A percentile compares a stretch with the other conserved stretches of the same genome.
These are phyloP conservation scores for Darksidea phi DNA, from an alignment of 495 filamentous ascomycete genomes.

Conservation along the genomic window DNA sequence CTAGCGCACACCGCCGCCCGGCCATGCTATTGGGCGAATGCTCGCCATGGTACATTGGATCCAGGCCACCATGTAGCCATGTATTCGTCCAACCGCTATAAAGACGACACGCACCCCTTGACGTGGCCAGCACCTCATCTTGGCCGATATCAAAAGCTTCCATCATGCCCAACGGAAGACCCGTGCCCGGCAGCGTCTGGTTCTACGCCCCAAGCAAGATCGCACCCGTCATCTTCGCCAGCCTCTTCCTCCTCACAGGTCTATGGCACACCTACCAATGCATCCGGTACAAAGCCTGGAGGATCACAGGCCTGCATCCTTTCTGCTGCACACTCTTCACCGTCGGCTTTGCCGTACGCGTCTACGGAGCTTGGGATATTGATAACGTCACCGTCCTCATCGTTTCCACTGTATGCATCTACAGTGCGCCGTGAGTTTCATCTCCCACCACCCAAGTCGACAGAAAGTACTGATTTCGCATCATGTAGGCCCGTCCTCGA, in stretches of 20 bases:
- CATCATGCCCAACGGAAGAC: slow-evolving; percentile 8
- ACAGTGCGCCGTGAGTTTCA: background rate
- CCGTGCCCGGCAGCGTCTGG: slow-evolving; percentile 4
- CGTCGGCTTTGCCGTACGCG: slow-evolving; percentile 3
- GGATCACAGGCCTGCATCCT: background rate
- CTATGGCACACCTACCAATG: slow-evolving; percentile 8
- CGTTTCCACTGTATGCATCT: background rate
- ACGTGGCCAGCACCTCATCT: no score
- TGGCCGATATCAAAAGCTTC: background rate
- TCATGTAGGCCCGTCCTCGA: slow-evolving; percentile 7
- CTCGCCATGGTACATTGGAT: no score
- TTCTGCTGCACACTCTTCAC: slow-evolving; percentile 8
- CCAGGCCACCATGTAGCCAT: no score
- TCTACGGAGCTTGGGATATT: slow-evolving; percentile 7
- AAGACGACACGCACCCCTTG: no score
- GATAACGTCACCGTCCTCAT: slow-evolving; percentile 5
- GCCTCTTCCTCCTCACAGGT: background rate
- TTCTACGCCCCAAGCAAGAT: slow-evolving; percentile 9
- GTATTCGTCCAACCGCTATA: no score
- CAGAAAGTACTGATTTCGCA: background rate
- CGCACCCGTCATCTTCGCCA: slow-evolving; percentile 2
- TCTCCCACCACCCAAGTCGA: background rate
- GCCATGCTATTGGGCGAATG: no score
- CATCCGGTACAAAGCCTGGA: slow-evolving; percentile 1
- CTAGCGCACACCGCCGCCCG: no score